phyloP scores from a whole-genome alignment of 139 green algal genomes.

The Raphidocelis subcapitata region DNA sequence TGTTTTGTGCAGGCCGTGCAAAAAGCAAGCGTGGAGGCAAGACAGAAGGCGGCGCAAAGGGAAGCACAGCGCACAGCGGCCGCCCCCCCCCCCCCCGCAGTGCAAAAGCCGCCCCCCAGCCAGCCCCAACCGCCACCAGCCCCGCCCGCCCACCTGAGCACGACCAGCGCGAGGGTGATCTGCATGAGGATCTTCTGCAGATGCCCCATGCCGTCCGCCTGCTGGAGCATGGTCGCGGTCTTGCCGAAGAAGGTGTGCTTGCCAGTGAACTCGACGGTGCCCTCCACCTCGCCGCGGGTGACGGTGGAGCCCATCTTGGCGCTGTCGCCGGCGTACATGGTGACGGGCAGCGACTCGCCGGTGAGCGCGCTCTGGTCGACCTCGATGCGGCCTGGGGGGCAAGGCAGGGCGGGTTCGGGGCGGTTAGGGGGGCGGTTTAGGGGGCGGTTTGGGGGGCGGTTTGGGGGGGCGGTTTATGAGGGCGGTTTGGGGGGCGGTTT shows the following conservation, averaged over 20 bases:
- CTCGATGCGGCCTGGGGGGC: constrained; percentile 19
- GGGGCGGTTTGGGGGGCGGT: too few relatives aligned
- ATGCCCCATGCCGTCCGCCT: constrained; percentile 55
- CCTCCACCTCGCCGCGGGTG: constrained; percentile 68
- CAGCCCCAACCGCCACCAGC: too few relatives aligned
- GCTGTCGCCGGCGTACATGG: constrained; percentile 65
- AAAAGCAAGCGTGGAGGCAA: too few relatives aligned
- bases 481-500: constrained; percentile 11
- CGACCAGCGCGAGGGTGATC: constrained; percentile 77
- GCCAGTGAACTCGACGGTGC: constrained; percentile 70
- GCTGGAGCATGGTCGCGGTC: constrained; percentile 75
- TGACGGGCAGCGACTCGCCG: constrained; percentile 85
- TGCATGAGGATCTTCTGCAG: constrained; percentile 75
- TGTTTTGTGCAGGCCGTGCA: too few relatives aligned
- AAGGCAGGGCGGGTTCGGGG: neutral
- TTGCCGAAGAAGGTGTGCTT: constrained; percentile 86
- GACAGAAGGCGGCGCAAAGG: too few relatives aligned
- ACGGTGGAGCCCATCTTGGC: constrained; percentile 87
- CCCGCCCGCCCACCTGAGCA: too few relatives aligned
- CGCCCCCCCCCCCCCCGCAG: too few relatives aligned
- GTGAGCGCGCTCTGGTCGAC: constrained; percentile 86
- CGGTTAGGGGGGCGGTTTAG: neutral
- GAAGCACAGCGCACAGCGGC: too few relatives aligned
- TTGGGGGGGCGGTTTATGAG: too few relatives aligned
- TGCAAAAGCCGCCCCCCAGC: too few relatives aligned